Evolutionary conservation across 1,284 basidiomycete species (phyloP), one percentile per base, ranked within the genome.

Genomic region (Ceratobasidium theobromae): DNA sequence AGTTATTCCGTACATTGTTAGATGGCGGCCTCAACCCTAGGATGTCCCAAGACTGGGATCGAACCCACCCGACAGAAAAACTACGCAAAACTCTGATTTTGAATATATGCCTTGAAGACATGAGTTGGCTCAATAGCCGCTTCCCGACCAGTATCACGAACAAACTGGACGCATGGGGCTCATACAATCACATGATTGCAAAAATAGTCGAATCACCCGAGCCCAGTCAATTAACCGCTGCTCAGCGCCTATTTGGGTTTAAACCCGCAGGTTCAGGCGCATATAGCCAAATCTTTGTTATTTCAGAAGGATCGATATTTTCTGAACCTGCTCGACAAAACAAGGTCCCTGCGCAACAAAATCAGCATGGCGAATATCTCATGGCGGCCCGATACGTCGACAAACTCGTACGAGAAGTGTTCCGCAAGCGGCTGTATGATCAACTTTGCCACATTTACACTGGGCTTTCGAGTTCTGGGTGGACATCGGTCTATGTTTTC

Each of bases 211-310:
- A 58, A 18, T 40, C 40, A 9, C 1, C 41, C 23, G 43, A 58
- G 18, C 55, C 55, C 4, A 58, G 27, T 35, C 33, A 35, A 18
- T 9, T 46, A 18, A 4, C 27, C 14, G 8, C 55, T 23, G 55
- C 55, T 21, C 55, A 43, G 14, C 25, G 55, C 4, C 43, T 58
- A 6, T 35, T 58, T 8, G 55, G 55, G 11, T 58, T 58, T 35
- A 58, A 58, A 21, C 28, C 55, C 18, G 4, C 53, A 6, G 23
- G 30, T 21, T 33, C 43, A 1, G 55, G 30, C 18, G 1, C 30
- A 16, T 21, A 32, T 32, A 58, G 28, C 21, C n/a, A 30, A 5
- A 6, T 14, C 28, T 46, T 32, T 23, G 14, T 55, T 16, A 43
- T 58, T 27, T 41, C 55, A 5, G 43, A 58, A n/a, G 43, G 43